Conservation (phyloP, 2,329 filamentous ascomycete genomes). For the Apiospora arundinis region DNA sequence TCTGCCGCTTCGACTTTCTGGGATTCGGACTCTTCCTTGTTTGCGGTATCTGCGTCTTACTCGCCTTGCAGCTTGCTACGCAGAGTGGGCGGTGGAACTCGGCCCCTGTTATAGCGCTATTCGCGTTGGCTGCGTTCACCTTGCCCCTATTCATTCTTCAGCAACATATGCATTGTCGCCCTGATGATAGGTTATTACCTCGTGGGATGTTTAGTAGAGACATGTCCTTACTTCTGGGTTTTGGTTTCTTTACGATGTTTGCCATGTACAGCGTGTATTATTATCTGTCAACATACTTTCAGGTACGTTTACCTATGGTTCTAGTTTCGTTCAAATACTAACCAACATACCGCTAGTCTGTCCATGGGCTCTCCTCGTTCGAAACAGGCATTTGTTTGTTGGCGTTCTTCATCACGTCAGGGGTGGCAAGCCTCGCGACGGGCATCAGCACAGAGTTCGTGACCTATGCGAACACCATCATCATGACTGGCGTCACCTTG, state of each 20-base stretch:
- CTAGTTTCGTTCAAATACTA: neutral
- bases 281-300: constrained; percentile 25
- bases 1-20: constrained; percentile 24
- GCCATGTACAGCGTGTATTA: constrained; percentile 26
- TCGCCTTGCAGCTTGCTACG: constrained; percentile 24
- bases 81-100: constrained; percentile 22
- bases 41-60: constrained; percentile 21
- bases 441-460: constrained; percentile 23
- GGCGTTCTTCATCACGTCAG: constrained; percentile 25
- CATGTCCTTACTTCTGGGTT: constrained; percentile 23
- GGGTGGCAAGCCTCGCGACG: constrained; percentile 22
- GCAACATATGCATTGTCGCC: constrained; percentile 20
- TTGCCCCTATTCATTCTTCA: constrained; percentile 23
- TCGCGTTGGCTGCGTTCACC: neutral
- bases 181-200: constrained; percentile 21
- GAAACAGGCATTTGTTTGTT: constrained; percentile 21
- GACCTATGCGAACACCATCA: constrained; percentile 24
- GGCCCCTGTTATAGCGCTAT: constrained; percentile 7
- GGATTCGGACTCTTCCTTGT: constrained; percentile 20
- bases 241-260: constrained; percentile 26
- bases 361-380: constrained; percentile 25
- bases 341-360: neutral
- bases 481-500: constrained; percentile 17
- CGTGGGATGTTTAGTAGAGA: constrained; percentile 21
- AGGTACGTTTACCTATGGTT: neutral